Percentiles rank a stretch among this genome's conserved stretches.
Evolutionary conservation across 495 filamentous ascomycete species (phyloP).

Genomic region (Aspergillus hancockii): DNA sequence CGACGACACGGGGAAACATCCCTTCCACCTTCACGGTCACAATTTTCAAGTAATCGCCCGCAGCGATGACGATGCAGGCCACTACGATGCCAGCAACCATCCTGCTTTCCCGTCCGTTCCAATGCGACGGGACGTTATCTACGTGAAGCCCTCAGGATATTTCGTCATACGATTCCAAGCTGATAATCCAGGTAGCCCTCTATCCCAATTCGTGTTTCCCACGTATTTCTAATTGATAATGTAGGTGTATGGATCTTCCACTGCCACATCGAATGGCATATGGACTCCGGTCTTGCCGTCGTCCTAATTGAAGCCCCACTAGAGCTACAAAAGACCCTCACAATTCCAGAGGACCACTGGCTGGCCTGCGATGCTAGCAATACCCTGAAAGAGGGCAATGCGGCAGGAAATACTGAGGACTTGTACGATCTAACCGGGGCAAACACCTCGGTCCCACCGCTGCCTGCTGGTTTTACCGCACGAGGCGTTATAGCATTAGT

Average conservation of each 20-base stretch:
- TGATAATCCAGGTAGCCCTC: conserved; percentile 52
- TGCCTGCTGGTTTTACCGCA: conserved; percentile 76
- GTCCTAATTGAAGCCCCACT: conserved; percentile 72
- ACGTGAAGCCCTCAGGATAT: conserved; percentile 55
- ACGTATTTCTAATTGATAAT: conserved; percentile 43
- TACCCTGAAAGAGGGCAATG: conserved; percentile 63
- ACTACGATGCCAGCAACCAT: conserved; percentile 33
- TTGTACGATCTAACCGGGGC: conserved; percentile 65
- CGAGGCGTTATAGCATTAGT: conserved; percentile 57
- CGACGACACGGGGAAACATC: conserved; percentile 69
- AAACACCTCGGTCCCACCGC: conserved; percentile 51
- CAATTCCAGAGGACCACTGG: conserved; percentile 64
- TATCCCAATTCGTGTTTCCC: conserved; percentile 50
- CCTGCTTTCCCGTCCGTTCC: conserved; percentile 40
- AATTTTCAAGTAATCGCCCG: conserved; percentile 71
- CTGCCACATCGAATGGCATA: conserved; percentile 83
- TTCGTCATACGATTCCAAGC: conserved; percentile 67
- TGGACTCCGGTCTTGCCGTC: conserved; percentile 68
- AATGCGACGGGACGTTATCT: conserved; percentile 61
- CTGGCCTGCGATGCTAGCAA: conserved; percentile 56
- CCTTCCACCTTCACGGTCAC: conserved; percentile 89
- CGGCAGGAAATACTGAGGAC: conserved; percentile 67
- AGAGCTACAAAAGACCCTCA: conserved; percentile 58
- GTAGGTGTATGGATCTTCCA: conserved; percentile 76
- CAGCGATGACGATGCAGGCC: conserved; percentile 45